phyloP scores from a whole-genome alignment of 1,284 basidiomycete genomes.

The Moniliella sp. region DNA sequence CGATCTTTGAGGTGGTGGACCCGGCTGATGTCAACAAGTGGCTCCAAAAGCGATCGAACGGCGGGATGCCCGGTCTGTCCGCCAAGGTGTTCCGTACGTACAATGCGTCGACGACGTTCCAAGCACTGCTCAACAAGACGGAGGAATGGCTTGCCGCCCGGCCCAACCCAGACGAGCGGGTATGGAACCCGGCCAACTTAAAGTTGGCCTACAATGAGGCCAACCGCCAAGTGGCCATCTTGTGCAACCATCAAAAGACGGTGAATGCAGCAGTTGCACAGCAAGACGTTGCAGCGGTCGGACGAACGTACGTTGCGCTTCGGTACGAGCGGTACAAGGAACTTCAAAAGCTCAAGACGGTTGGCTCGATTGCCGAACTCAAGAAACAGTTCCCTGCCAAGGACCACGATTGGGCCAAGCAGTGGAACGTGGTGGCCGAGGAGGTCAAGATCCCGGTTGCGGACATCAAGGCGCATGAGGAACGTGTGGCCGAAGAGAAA shows the following conservation, averaged over 20 bases:
- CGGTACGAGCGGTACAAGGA: slow-evolving; percentile 31
- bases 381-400: slow-evolving; percentile 43
- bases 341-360: slow-evolving; percentile 26
- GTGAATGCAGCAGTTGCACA: slow-evolving; percentile 14
- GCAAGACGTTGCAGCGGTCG: slow-evolving; percentile 3
- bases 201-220: slow-evolving; percentile 30
- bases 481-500: slow-evolving; percentile 38
- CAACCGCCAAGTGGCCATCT: slow-evolving; percentile 30
- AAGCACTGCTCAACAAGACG: slow-evolving; percentile 29
- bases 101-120: slow-evolving; percentile 32
- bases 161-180: slow-evolving; percentile 20
- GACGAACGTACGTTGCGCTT: slow-evolving; percentile 2
- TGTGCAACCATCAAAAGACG: slow-evolving; percentile 33
- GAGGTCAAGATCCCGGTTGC: slow-evolving; percentile 87
- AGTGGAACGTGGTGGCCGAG: slow-evolving; percentile 39
- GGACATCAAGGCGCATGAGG: slow-evolving; percentile 63
- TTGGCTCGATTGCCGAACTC: slow-evolving; percentile 40
- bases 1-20: slow-evolving; percentile 47
- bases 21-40: slow-evolving; percentile 28
- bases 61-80: slow-evolving; percentile 27
- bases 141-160: slow-evolving; percentile 22
- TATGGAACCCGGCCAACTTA: slow-evolving; percentile 20
- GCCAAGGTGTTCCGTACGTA: slow-evolving; percentile 34
- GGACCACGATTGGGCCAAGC: slow-evolving; percentile 43
- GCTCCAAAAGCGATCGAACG: slow-evolving; percentile 11